Evolutionary conservation across 306 rosid genomes (phyloP), one percentile per base, ranked within the genome.

Genomic region (Mimosa pudica): DNA sequence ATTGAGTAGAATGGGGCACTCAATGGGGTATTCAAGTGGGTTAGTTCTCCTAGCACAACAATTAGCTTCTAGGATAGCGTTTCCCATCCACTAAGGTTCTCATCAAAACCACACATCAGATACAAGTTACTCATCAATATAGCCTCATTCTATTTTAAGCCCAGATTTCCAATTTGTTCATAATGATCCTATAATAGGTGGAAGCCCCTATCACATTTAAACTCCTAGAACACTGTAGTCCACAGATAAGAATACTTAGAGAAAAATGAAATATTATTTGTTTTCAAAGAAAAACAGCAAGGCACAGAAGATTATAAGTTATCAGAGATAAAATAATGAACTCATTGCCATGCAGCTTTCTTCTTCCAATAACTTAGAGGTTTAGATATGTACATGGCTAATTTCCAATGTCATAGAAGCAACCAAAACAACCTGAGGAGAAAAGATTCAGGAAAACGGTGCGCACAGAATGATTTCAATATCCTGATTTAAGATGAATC

Each of bases 381-480:
- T n/a, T 57, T 57, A 57, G 63, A 10, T 5, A 69, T 24, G 48
- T 17, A 14, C 57, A 36, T 38, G 44, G 55, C 20, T 60, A 45
- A 69, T 47, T 32, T 36, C 47, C 16, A 58, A 16, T 16, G 35
- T 70, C 13, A 52, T 13, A 62, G 36, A 49, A 60, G 68, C 60
- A 49, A 36, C 30, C 38, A 38, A 18, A 20, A 64, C 62, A 70
- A 32, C 24, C 42, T 58, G 55, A 44, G 9, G 36, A 35, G 20
- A 42, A 69, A 72, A 69, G 44, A 38, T 3, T 18, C 60, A 75
- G 30, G 76, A 75, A 33, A 78, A 71, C 57, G 72, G 74, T 24
- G 18, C 77, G 18, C 77, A 64, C 17, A 73, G 14, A 73, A 75
- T 51, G 76, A 46, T 49, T 65, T 70, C 38, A 54, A 60, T 60